phyloP scores from a whole-genome alignment of 306 rosid genomes.

The Glycine tomentella region DNA sequence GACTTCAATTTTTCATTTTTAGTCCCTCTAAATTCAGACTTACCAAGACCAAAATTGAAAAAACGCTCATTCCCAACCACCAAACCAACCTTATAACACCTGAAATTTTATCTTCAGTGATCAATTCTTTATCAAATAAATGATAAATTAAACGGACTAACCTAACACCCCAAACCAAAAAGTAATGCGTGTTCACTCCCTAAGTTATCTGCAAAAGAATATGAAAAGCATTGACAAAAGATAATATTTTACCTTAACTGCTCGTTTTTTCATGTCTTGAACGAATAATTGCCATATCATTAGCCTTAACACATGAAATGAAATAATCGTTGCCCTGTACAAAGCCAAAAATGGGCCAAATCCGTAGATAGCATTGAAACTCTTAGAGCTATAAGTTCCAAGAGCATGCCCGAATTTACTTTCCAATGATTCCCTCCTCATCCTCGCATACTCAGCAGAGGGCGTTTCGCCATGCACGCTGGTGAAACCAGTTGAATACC shows the following conservation, averaged over 20 bases:
- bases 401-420: conserved; percentile 78
- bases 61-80: too few species aligned
- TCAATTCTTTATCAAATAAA: too few species aligned
- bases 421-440: conserved; percentile 88
- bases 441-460: conserved; percentile 89
- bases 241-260: conserved; percentile 66
- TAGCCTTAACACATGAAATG: conserved; percentile 81
- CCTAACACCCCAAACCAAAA: too few species aligned
- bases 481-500: conserved; percentile 83
- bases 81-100: too few species aligned
- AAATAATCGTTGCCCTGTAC: conserved; percentile 88
- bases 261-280: conserved; percentile 75
- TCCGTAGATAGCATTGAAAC: conserved; percentile 64
- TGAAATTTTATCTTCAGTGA: too few species aligned
- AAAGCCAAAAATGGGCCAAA: conserved; percentile 90
- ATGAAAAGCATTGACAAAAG: conserved; percentile 25
- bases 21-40: too few species aligned
- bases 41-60: too few species aligned
- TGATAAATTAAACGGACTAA: too few species aligned
- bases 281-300: conserved; percentile 76
- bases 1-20: too few species aligned
- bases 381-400: conserved; percentile 72
- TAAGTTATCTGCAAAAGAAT: too few species aligned
- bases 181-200: too few species aligned
- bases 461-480: conserved; percentile 94